Base-by-base conservation (phyloP, 352 stramenopile genomes). In the Phytophthora capsici region DNA sequence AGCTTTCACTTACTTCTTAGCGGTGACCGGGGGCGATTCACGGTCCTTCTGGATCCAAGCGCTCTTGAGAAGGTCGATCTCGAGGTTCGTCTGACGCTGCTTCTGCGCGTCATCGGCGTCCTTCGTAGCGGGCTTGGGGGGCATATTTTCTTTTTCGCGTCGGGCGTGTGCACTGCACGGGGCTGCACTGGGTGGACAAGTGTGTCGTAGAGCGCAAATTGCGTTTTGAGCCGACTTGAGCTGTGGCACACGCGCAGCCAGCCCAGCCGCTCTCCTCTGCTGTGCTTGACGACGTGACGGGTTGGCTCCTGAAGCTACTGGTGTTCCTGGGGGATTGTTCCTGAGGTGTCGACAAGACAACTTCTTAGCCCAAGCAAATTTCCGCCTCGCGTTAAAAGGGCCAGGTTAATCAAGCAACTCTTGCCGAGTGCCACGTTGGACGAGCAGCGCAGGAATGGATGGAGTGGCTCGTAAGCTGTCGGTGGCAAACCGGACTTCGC, bases 11-110 rank as follows among this genome's bases (percentile, higher is more conserved):
- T 77, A 73, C 58, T 77, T 73, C 59, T 73, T 77, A 44, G 48
- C 54, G 8, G 47, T 41, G 46, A 53, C 63, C 22, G 69, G 69
- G 14, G 69, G 69, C 25, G 69, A 71, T 32, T 86, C 77, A 43
- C 77, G 77, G 69, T 86, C 77, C 63, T 86, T 86, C 45, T 79
- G 77, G 58, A 86, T 86, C 77, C 74, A 83, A 1, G 77, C 77
- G 13, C 74, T 83, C 74, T 86, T 86, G 63, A 86, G 74, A 34
- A 86, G 55, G 56, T 86, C 77, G 62, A 86, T 86, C 69, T 86
- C 77, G 47, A 86, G 77, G 74, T 86, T 86, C 22, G 71, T 86
- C 74, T 86, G 77, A 43, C 77, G 78, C 71, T 83, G 71, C 69
- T 86, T 83, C 66, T 83, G 75, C 19, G 75, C 66, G 55, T 76